A percentile compares a stretch with the other conserved stretches of the same genome.
These are phyloP conservation scores for Ceratocystis papillata DNA, from an alignment of 2,329 filamentous ascomycete genomes.

Conservation along the genomic window DNA sequence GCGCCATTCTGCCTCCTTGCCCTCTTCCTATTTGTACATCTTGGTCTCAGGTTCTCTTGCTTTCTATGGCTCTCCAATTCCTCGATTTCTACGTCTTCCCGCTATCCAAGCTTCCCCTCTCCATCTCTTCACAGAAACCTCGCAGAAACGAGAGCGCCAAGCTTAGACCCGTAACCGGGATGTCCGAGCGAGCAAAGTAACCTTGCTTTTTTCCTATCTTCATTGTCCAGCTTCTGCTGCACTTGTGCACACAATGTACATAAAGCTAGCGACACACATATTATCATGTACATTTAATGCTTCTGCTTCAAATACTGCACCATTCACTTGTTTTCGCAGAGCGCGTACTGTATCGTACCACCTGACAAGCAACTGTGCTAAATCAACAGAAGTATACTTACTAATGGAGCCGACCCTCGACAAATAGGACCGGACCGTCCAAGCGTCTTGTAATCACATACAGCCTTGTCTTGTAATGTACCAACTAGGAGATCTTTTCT, in stretches of 20 bases:
- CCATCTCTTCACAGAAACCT: too few species aligned
- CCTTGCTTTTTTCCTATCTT: background rate
- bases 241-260: background rate
- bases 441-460: constrained; percentile 1
- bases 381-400: background rate
- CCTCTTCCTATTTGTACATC: background rate
- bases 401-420: constrained; percentile 6
- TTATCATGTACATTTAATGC: too few species aligned
- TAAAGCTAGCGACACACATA: too few species aligned
- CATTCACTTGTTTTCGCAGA: background rate
- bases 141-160: constrained; percentile 9
- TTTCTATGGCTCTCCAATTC: background rate
- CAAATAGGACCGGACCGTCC: background rate
- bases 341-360: too few species aligned
- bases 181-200: constrained; percentile 8
- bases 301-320: background rate
- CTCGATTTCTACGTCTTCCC: background rate
- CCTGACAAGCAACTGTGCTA: too few species aligned
- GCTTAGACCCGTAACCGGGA: constrained; percentile 9
- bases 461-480: background rate
- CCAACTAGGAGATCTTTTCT: background rate
- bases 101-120: background rate
- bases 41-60: background rate
- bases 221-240: background rate
- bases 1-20: background rate